Evolutionary conservation across 148 eudicot species (phyloP), one percentile per base, ranked within the genome.

Genomic region (Vaccinium macrocarpon): DNA sequence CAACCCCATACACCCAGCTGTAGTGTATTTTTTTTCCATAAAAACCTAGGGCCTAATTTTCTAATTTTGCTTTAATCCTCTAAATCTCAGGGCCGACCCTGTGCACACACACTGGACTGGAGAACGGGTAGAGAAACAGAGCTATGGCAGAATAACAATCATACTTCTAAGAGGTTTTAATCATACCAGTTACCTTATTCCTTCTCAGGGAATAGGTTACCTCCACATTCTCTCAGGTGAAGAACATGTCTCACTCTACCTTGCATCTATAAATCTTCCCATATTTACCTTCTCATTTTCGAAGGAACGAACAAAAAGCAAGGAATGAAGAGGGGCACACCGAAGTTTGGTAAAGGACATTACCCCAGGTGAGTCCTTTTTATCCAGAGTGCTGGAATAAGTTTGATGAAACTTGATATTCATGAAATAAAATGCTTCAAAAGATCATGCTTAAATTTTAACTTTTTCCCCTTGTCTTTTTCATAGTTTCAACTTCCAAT

Each of bases 381-480:
- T 11, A 25, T 66, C 72, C 72, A 66, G 16, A 14, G 72, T 25
- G 72, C 32, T 10, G 72, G 14, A 46, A 19, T 10, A 8, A 42
- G 27, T 46, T 75, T 75, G 14, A 46, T 75, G 53, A 46, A 48
- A 21, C 18, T 76, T 23, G 14, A 50, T 13, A 76, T n/a, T n/a
- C 80, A 50, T 49, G 59, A 23, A 76, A 76, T 50, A 50, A 76
- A 76, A 76, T 76, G 59, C 35, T 76, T 76, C 12, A n/a, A 51
- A 76, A 50, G 35, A 21, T 23, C n/a, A 73, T 35, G 14, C 18
- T 76, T 9, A 75, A 50, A 76, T 3, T 76, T 76, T 15, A 52
- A n/a, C 25, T 49, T 76, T 76, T 51, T 68, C 18, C 42, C 73
- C 19, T 49, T 10, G 53, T n/a, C 18, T 59, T 76, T 48, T 76